These are phyloP conservation scores for Kuraishia piskuri DNA, from an alignment of 805 yeast species.

Conservation along the genomic window DNA sequence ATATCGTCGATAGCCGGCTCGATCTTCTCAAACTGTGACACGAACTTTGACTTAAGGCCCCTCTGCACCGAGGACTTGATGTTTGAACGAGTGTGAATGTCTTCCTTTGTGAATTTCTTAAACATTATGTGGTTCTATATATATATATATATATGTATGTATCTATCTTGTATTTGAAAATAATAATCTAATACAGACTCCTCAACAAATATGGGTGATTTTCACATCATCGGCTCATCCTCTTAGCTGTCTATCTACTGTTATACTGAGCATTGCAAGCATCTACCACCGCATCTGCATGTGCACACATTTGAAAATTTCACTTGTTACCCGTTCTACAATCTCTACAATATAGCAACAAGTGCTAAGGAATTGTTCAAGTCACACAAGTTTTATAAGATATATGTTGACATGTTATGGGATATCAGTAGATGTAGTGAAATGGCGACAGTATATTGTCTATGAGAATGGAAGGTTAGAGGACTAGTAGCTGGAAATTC, in stretches of 20 bases:
- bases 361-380: not conserved
- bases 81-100: slow-evolving; percentile 83
- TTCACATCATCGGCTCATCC: not conserved
- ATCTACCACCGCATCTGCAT: not conserved
- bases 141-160: not conserved
- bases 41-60: slow-evolving; percentile 68
- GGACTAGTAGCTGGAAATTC: no score
- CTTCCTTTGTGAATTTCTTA: slow-evolving; percentile 64
- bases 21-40: slow-evolving; percentile 62
- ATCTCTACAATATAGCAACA: not conserved
- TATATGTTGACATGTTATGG: no score
- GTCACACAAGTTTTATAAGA: no score
- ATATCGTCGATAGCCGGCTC: slow-evolving; percentile 73
- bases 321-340: not conserved
- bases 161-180: no score
- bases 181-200: no score
- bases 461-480: no score
- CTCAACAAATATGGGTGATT: no score
- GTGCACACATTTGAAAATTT: not conserved
- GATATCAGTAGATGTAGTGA: no score
- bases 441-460: no score
- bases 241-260: not conserved
- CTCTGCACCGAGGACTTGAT: slow-evolving; percentile 93
- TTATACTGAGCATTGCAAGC: not conserved
- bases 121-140: slow-evolving; percentile 15